A percentile compares a stretch with the other conserved stretches of the same genome.
phyloP scores from a whole-genome alignment of 768 basidiomycete genomes.

The Mycena galopus region DNA sequence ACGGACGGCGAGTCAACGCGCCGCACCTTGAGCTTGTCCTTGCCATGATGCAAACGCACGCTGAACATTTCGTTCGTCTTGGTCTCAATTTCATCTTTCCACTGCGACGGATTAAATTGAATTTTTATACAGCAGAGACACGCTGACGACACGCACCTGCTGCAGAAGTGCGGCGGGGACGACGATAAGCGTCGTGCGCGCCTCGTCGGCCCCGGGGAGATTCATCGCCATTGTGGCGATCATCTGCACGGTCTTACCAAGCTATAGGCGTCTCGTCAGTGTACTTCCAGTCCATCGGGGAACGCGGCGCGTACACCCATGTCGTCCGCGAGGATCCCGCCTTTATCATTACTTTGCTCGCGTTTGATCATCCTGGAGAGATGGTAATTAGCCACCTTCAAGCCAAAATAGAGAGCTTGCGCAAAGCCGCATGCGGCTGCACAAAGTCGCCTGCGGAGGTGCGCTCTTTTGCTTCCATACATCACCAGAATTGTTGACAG shows the following conservation, averaged over 20 bases:
- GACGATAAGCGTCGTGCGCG: constrained; percentile 76
- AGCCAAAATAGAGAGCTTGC: too few relatives aligned
- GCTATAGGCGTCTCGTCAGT: constrained; percentile 34
- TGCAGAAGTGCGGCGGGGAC: constrained; percentile 82
- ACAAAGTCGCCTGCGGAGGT: too few relatives aligned
- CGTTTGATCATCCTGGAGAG: constrained; percentile 74
- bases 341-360: constrained; percentile 64
- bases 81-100: constrained; percentile 79
- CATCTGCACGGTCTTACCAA: constrained; percentile 80
- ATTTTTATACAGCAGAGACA: neutral
- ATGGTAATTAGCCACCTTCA: neutral
- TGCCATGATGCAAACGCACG: constrained; percentile 80
- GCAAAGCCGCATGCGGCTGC: too few relatives aligned
- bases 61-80: constrained; percentile 75
- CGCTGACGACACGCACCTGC: constrained; percentile 66
- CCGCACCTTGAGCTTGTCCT: constrained; percentile 69
- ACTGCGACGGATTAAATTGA: constrained; percentile 54
- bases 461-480: too few relatives aligned
- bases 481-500: too few relatives aligned
- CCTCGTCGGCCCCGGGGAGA: constrained; percentile 60
- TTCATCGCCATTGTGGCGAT: constrained; percentile 84
- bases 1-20: neutral
- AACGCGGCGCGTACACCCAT: constrained; percentile 69
- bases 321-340: constrained; percentile 80
- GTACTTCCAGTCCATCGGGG: constrained; percentile 1